These are phyloP conservation scores for Leishmania mexicana DNA, from an alignment of 208 protist species.

Conservation along the genomic window DNA sequence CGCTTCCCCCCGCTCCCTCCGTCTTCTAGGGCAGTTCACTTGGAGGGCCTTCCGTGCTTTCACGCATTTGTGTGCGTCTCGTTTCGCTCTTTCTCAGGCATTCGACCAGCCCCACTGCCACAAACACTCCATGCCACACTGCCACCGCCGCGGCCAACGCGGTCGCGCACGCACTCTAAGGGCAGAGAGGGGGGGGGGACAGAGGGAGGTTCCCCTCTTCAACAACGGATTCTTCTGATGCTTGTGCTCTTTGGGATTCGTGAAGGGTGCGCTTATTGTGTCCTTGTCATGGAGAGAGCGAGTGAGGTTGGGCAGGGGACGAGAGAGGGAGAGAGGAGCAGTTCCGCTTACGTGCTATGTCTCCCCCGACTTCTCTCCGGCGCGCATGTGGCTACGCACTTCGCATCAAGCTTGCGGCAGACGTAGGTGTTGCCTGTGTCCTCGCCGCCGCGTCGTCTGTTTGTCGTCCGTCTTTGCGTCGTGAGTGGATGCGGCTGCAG, in stretches of 20 bases:
- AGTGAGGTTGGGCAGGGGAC: neutral
- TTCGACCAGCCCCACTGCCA: neutral
- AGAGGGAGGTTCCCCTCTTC: neutral
- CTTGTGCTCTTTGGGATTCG: neutral
- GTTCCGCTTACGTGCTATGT: neutral
- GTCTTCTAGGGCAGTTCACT: slow-evolving; percentile 52
- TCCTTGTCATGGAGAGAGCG: neutral
- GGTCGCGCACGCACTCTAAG: neutral
- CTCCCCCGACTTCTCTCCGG: neutral
- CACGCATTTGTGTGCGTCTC: neutral
- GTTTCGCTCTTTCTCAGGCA: neutral
- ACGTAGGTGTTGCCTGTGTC: neutral
- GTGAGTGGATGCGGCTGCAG: neutral
- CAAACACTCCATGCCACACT: neutral
- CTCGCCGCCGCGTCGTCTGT: neutral
- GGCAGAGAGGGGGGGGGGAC: neutral
- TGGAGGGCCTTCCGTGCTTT: neutral
- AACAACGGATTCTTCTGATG: neutral
- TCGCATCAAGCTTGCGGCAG: neutral
- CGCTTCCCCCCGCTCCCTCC: slow-evolving; percentile 70
- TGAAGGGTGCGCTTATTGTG: neutral
- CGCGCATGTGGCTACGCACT: neutral
- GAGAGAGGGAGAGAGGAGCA: neutral
- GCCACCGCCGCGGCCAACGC: neutral
- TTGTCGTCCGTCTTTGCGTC: neutral